Base-by-base conservation (phyloP, 73 alveolate species). In the Paramecium pentaurelia region DNA sequence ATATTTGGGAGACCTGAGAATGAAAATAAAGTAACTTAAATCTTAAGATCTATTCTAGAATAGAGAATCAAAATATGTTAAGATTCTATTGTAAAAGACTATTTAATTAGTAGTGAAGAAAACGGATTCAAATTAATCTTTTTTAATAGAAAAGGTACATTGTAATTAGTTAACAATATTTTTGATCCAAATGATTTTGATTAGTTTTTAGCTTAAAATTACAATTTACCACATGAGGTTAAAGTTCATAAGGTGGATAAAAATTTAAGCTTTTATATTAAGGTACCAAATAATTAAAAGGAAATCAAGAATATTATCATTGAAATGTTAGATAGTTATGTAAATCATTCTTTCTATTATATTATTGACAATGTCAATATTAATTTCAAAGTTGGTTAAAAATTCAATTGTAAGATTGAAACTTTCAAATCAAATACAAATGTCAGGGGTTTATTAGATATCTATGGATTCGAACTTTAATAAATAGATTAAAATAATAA, bases 201-300 rank as follows among this genome's bases (percentile, higher is more conserved):
- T 64, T 14, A 64, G 30, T 64, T 64, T 64, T 34, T 64, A 34
- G 84, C 84, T 3, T 34, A 64, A 64, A 32, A 64, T 64, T 64
- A 64, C 84, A 64, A 64, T 64, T n/a, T 64, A 34, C 84, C 84
- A 3, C 28, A 64, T n/a, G 84, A 64, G 47, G 77, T 60, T 45
- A 60, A 60, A 60, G 77, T 60, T 25, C 14, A 60, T 30, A 60
- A 30, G 47, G 77, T 18, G 1, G 77, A 60, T 14, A 60, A 60
- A 20, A 27, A 60, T 25, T 60, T 60, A 60, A 60, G 77, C 10
- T 60, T 60, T 60, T 60, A 60, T 27, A 45, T 60, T 6, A 60
- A 60, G 77, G 77, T 60, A 60, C 77, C 77, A 20, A 27, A 14
- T 25, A 16, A 60, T 20, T 25, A 60, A 60, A 60, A 45, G n/a